Conservation (phyloP, 805 yeast species). For the Scheffersomyces stipitis region DNA sequence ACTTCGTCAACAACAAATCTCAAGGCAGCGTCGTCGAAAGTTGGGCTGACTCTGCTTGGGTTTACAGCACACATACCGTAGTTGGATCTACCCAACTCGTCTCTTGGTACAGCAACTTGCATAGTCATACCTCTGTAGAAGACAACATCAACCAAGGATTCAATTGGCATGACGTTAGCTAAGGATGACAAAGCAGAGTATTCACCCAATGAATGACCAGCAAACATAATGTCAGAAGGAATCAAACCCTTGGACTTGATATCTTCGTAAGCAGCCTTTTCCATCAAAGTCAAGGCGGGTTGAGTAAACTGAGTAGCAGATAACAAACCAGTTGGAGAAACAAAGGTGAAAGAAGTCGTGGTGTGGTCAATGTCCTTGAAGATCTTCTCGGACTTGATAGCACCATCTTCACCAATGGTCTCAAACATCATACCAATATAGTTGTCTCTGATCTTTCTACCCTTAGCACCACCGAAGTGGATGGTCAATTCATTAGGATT, state of each 20-base stretch:
- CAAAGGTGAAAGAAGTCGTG: conserved; percentile 84
- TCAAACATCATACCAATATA: conserved; percentile 97
- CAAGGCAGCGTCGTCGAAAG: conserved; percentile 91
- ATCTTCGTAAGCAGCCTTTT: conserved; percentile 97
- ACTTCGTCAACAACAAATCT: conserved; percentile 92
- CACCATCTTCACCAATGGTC: conserved; percentile 83
- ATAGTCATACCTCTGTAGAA: conserved; percentile 99
- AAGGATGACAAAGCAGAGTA: conserved; percentile 96
- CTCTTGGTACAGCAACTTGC: conserved; percentile 99
- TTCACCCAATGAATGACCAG: conserved; percentile 99
- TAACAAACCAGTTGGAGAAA: conserved; percentile 89
- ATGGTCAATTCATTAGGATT: conserved; percentile 95
- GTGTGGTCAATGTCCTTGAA: conserved; percentile 85
- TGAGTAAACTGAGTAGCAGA: conserved; percentile 99
- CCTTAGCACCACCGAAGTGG: conserved; percentile 97
- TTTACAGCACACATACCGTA: conserved; percentile 99
- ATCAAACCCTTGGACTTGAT: conserved; percentile 94
- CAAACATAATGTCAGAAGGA: conserved; percentile 90
- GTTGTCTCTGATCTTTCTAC: conserved; percentile 91
- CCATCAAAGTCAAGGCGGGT: conserved; percentile 99
- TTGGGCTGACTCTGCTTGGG: conserved; percentile 87
- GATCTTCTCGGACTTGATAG: conserved; percentile 85
- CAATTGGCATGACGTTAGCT: conserved; percentile 98
- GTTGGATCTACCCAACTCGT: conserved; percentile 90
- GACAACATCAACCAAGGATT: conserved; percentile 93